A percentile compares a stretch with the other conserved stretches of the same genome.
Conservation (phyloP, 306 rosid genomes). For the Glycine latifolia region DNA sequence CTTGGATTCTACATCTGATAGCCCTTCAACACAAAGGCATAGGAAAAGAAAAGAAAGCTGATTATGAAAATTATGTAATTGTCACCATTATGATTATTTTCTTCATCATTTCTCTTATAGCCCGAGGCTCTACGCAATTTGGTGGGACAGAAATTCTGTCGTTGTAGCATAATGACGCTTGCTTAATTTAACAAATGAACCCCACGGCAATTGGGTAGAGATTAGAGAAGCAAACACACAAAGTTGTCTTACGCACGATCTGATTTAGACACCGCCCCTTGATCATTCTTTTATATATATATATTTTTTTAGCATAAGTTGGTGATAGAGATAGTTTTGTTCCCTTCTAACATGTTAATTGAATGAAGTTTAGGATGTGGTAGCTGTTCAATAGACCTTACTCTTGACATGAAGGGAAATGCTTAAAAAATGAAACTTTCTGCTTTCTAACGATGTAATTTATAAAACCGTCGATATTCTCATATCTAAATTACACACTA, state of each 20-base stretch:
- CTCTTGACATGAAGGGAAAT: background rate
- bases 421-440: background rate
- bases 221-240: background rate
- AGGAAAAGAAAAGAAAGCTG: slow-evolving; percentile 63
- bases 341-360: background rate
- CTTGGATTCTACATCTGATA: slow-evolving; percentile 61
- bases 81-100: background rate
- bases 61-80: slow-evolving; percentile 11
- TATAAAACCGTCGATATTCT: background rate
- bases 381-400: background rate
- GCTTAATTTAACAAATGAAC: slow-evolving; percentile 21
- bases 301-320: too few species aligned
- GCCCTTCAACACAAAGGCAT: slow-evolving; percentile 48
- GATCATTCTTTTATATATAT: background rate
- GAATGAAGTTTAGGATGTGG: slow-evolving; percentile 4
- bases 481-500: background rate
- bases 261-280: slow-evolving; percentile 6
- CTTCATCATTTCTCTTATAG: background rate
- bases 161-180: background rate
- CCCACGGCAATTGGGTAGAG: background rate
- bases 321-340: slow-evolving; percentile 17
- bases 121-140: background rate
- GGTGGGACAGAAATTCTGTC: background rate
- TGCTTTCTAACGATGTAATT: background rate
- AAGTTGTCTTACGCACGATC: background rate